Evolutionary conservation across 1,284 basidiomycete species (phyloP), one percentile per base, ranked within the genome.

Genomic region (Trametes versicolor): DNA sequence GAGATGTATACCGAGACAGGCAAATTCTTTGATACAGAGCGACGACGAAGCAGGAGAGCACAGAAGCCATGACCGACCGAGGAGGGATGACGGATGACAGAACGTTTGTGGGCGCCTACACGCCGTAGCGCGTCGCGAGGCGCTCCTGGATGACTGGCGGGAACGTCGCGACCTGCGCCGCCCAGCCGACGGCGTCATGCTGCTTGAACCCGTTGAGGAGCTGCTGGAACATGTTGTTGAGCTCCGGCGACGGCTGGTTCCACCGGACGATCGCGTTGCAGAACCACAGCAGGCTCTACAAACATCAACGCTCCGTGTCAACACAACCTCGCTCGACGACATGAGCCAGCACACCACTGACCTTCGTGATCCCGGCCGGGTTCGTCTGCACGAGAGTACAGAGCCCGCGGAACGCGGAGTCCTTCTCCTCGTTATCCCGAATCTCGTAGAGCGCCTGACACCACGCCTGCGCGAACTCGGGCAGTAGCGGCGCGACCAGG

Each of bases 381-480:
- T 99, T 99, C 56, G 89, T 88, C 78, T 97, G 94, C 69, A 99
- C 96, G 66, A 99, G 91, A 60, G 95, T 95, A 80, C 98, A 99
- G 73, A 99, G 87, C 2, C 98, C 98, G 64, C 96, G 86, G 87
- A 99, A 99, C 6, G 98, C 98, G n/a, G 96, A 98, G 76, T 99
- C 98, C 81, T 99, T 99, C 82, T 99, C 98, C 72, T 99, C 97
- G 75, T 99, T 99, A 77, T 99, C 98, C 72, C 98, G 93, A 78
- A 99, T 99, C 78, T 99, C 98, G 80, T 97, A 97, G 63, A 99
- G 81, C 9, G 97, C 96, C 72, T 96, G 93, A 79, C 97, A 99
- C 98, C 98, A 99, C 12, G 93, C 90, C 77, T 96, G 93, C 10
- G 96, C 95, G 78, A 98, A 99, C 70, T 94, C 91, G 7, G 90